Evolutionary conservation across 345 rosid species (phyloP).

Genomic region (Excoecaria cochinchinensis): DNA sequence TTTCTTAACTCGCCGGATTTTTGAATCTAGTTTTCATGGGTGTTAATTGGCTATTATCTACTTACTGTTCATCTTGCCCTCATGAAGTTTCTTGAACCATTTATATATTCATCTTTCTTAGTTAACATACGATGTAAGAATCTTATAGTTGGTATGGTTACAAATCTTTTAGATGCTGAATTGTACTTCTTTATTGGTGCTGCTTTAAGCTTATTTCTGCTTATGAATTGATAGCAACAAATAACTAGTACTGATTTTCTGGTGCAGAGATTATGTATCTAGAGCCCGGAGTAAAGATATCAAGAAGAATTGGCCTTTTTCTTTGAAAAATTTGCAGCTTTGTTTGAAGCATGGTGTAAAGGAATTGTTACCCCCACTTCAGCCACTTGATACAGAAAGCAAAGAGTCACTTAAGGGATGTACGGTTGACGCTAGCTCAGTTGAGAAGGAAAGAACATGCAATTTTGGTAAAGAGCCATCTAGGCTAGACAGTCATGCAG

Average conservation of each 20-base stretch:
- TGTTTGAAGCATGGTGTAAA: conserved; percentile 85
- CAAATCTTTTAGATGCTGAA: not conserved
- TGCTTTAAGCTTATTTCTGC: not conserved
- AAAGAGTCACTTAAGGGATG: conserved; percentile 38
- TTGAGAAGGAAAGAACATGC: conserved; percentile 32
- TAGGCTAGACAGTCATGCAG: conserved; percentile 27
- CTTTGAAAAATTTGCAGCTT: conserved; percentile 65
- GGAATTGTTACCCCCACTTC: conserved; percentile 87
- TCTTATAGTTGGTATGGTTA: conserved; percentile 1
- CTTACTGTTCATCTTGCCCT: conserved; percentile 19
- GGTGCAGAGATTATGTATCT: conserved; percentile 86
- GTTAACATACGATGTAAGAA: conserved; percentile 32
- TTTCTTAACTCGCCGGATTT: conserved; percentile 17
- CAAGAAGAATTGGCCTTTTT: conserved; percentile 90
- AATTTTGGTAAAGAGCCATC: conserved; percentile 29
- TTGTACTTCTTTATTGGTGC: not conserved
- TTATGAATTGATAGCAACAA: conserved; percentile 6
- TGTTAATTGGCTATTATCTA: conserved; percentile 29
- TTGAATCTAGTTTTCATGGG: conserved; percentile 17
- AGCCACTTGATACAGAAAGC: conserved; percentile 40
- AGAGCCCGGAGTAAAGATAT: conserved; percentile 69
- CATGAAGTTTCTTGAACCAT: conserved; percentile 23
- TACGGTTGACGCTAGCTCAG: conserved; percentile 35
- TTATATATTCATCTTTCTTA: conserved; percentile 7
- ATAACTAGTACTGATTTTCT: conserved; percentile 23